Base-by-base conservation (phyloP, 108 stramenopile species). In the Heterococcus sp. region DNA sequence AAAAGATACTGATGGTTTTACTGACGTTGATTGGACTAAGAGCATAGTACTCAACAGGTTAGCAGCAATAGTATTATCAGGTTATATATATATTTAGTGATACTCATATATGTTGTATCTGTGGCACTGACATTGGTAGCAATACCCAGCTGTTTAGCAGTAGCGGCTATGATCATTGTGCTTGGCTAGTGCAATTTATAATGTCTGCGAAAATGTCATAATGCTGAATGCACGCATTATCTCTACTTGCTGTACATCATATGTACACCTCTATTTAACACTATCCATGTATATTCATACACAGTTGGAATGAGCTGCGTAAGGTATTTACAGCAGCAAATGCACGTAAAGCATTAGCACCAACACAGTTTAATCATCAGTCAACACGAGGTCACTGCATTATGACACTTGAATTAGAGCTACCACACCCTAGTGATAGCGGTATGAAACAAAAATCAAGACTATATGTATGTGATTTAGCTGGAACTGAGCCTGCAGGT, bases 1-100 rank as follows among this genome's bases (percentile, higher is more conserved):
- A 31, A 90, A 89, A 84, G 90, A 90, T 86, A 3, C 46, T n/a
- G 90, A 90, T 66, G 90, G 90, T 0, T 90, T 90, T 70, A 89
- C 87, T 77, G 89, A 90, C 73, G 89, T 90, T 8, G 86, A 88
- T 14, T 90, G 90, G 90, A 88, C 89, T 78, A 29, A 69, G 39
- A 74, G 76, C 36, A 75, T 35, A 30, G 85, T 86, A 32, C 80
- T 90, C 29, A 73, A 81, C 72, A 73, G 71, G 36, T 58, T 58
- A 58, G 46, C 46, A 58, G 46, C 46, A 21, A 14, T 58, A 21
- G 46, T 58, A 14, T 58, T 58, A 58, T 58, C 21, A 58, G 8
- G 46, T 58, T 21, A 58, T 21, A 8, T 21, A 58, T 58, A 21
- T 21, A 21, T 8, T 58, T n/a, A n/a, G n/a, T n/a, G n/a, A n/a